phyloP scores from a whole-genome alignment of 1,284 basidiomycete genomes.

The Malassezia pachydermatis region DNA sequence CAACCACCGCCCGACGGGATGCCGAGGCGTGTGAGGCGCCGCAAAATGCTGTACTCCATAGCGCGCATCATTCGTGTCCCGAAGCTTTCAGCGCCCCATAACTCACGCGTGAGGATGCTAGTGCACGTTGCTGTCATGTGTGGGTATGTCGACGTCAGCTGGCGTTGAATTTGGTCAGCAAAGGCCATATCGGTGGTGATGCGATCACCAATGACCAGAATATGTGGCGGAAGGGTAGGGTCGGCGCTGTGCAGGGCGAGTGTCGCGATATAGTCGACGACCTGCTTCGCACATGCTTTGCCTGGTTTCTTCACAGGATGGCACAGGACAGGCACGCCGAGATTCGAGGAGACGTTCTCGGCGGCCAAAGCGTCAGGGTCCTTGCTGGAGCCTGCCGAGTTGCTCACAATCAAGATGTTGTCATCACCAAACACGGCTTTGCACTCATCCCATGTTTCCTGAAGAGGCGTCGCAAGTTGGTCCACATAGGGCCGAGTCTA shows the following conservation, averaged over 20 bases:
- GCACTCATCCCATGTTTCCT: constrained; percentile 71
- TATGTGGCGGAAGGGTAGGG: constrained; percentile 17
- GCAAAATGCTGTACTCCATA: constrained; percentile 29
- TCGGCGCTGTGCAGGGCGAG: constrained; percentile 36
- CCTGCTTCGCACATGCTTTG: constrained; percentile 57
- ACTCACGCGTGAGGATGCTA: constrained; percentile 44
- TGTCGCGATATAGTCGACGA: constrained; percentile 57
- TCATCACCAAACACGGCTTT: constrained; percentile 62
- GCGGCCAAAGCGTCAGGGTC: constrained; percentile 78
- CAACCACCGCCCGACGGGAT: constrained; percentile 25
- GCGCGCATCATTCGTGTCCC: constrained; percentile 41
- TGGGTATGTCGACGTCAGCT: not conserved
- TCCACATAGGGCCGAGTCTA: constrained; percentile 45
- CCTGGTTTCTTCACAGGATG: constrained; percentile 67
- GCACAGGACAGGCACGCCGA: constrained; percentile 69
- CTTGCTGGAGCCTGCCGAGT: constrained; percentile 72
- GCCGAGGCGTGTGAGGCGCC: constrained; percentile 19
- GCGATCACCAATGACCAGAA: constrained; percentile 62
- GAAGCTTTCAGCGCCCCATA: constrained; percentile 42
- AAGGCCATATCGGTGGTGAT: constrained; percentile 82
- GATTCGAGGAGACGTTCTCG: constrained; percentile 67
- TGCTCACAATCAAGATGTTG: constrained; percentile 81
- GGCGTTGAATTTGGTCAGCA: constrained; percentile 57
- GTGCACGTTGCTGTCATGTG: constrained; percentile 18
- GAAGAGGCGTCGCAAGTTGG: constrained; percentile 20